A percentile compares a stretch with the other conserved stretches of the same genome.
Evolutionary conservation across 495 filamentous ascomycete species (phyloP).

Genomic region (Penicillium subrubescens): DNA sequence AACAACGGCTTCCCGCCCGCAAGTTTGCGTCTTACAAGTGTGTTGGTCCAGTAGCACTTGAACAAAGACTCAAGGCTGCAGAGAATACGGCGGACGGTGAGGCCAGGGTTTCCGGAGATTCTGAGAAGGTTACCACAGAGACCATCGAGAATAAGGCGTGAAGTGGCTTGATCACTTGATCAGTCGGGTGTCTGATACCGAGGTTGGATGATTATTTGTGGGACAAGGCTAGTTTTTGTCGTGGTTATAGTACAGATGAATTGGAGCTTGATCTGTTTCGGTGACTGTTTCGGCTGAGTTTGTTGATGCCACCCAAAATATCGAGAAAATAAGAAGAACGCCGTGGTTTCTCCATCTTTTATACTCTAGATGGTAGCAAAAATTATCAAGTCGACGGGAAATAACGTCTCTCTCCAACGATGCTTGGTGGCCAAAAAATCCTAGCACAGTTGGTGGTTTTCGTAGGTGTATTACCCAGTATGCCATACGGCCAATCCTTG

Average conservation of each 20-base stretch:
- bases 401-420: too few relatives aligned
- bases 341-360: background rate
- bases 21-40: slow-evolving; percentile 23
- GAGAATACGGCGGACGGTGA: background rate
- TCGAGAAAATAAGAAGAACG: background rate
- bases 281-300: too few relatives aligned
- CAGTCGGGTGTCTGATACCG: background rate
- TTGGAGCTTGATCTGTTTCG: background rate
- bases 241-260: background rate
- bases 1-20: slow-evolving; percentile 24
- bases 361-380: too few relatives aligned
- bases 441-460: too few relatives aligned
- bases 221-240: background rate
- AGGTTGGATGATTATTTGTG: background rate
- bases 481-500: too few relatives aligned
- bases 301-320: background rate
- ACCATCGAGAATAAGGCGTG: slow-evolving; percentile 12
- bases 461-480: too few relatives aligned
- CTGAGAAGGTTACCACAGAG: slow-evolving; percentile 15
- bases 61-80: slow-evolving; percentile 7
- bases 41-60: slow-evolving; percentile 12
- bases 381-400: too few relatives aligned
- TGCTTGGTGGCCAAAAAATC: too few relatives aligned
- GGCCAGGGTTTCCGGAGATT: slow-evolving; percentile 6
- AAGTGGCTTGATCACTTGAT: background rate